Conservation (phyloP, 116 monocot species). For the Papilionanthe hybrid region DNA sequence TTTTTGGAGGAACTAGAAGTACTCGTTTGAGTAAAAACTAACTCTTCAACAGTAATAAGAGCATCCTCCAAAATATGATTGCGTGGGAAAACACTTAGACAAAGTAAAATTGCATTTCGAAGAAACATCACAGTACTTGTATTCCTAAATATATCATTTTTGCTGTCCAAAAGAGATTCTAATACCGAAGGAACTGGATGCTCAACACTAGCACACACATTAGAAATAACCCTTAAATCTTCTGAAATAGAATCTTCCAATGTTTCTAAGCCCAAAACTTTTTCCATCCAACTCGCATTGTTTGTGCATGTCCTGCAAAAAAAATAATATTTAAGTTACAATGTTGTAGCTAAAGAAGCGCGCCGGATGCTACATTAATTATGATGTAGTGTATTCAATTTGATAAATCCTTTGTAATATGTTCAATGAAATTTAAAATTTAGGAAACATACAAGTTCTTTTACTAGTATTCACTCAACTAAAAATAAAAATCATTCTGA, state of each 20-base stretch:
- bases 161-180: slow-evolving; percentile 23
- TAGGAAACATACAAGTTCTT: background rate
- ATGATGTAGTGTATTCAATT: background rate
- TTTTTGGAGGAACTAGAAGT: slow-evolving; percentile 34
- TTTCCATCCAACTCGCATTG: slow-evolving; percentile 67
- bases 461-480: background rate
- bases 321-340: slow-evolving; percentile 1
- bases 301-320: slow-evolving; percentile 75
- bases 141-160: slow-evolving; percentile 25
- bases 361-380: background rate
- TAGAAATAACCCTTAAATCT: slow-evolving; percentile 28
- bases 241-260: slow-evolving; percentile 52
- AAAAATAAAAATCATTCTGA: background rate
- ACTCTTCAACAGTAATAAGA: slow-evolving; percentile 61
- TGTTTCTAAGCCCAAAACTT: slow-evolving; percentile 53
- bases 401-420: background rate
- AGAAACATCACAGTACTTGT: slow-evolving; percentile 48
- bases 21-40: slow-evolving; percentile 16
- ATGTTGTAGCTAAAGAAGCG: background rate
- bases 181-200: slow-evolving; percentile 19
- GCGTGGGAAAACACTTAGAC: slow-evolving; percentile 60
- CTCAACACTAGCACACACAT: slow-evolving; percentile 15
- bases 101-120: slow-evolving; percentile 68
- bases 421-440: background rate
- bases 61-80: slow-evolving; percentile 81